Evolutionary conservation across 83 land plant species (phyloP).

Genomic region (Picea abies): DNA sequence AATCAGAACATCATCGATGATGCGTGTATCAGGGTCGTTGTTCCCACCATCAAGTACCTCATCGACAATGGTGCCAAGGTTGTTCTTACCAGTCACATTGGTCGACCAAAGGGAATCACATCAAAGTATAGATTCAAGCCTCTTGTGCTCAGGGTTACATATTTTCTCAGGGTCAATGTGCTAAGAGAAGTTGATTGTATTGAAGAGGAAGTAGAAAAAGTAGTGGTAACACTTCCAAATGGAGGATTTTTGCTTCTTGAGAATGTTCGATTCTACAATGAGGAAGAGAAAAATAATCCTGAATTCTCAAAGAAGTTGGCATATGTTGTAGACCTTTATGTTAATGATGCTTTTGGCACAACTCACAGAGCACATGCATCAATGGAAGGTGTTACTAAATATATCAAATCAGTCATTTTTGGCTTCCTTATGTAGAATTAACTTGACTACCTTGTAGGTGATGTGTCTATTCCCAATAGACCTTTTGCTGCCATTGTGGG

Average conservation of each 20-base stretch:
- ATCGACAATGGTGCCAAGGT: slow-evolving; percentile 55
- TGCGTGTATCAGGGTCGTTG: slow-evolving; percentile 54
- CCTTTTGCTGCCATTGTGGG: slow-evolving; percentile 44
- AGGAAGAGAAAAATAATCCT: slow-evolving; percentile 67
- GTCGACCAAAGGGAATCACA: neutral
- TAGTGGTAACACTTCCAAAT: slow-evolving; percentile 31
- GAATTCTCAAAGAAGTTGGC: slow-evolving; percentile 61
- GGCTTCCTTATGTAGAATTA: slow-evolving; percentile 65
- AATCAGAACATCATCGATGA: slow-evolving; percentile 60
- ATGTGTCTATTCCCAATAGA: slow-evolving; percentile 36
- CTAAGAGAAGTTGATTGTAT: slow-evolving; percentile 32
- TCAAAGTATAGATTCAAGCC: no score
- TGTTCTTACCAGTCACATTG: slow-evolving; percentile 65
- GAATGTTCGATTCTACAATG: slow-evolving; percentile 66
- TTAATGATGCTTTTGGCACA: slow-evolving; percentile 72
- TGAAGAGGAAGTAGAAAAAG: slow-evolving; percentile 40
- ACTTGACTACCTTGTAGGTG: slow-evolving; percentile 40
- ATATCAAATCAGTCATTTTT: slow-evolving; percentile 40
- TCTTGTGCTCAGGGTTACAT: no score
- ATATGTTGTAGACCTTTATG: slow-evolving; percentile 52
- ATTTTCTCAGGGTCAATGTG: no score
- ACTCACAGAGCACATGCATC: slow-evolving; percentile 72
- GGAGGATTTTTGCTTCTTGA: slow-evolving; percentile 63
- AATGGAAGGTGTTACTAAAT: slow-evolving; percentile 62
- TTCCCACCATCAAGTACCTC: slow-evolving; percentile 73